Evolutionary conservation across 2,329 filamentous ascomycete genomes (phyloP).

Genomic region (Stemphylium vesicarium): DNA sequence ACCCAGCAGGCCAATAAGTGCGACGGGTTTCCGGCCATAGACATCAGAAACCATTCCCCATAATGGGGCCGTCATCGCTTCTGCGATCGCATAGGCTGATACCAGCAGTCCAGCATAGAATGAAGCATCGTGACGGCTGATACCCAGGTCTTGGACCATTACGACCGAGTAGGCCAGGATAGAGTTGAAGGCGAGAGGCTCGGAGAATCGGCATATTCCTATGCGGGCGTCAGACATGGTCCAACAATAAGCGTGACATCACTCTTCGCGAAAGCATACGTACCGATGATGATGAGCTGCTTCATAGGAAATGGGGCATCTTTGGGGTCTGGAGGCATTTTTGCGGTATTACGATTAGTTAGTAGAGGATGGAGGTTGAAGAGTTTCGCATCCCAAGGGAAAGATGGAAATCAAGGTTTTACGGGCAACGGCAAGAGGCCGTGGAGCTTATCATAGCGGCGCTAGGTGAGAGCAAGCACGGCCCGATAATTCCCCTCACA

Average conservation of each 20-base stretch:
- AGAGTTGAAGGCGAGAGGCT: constrained; percentile 91
- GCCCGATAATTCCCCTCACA: constrained; percentile 24
- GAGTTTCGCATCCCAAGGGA: constrained; percentile 20
- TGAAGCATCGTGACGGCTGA: constrained; percentile 60
- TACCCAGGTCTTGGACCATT: constrained; percentile 50
- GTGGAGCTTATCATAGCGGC: constrained; percentile 23
- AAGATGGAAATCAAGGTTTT: constrained; percentile 28
- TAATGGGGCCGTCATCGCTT: constrained; percentile 80
- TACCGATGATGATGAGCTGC: constrained; percentile 55
- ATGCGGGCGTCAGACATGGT: constrained; percentile 26
- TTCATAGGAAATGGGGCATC: constrained; percentile 53
- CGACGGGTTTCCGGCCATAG: constrained; percentile 51
- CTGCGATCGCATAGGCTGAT: constrained; percentile 85
- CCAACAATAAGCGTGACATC: constrained; percentile 27
- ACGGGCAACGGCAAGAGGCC: constrained; percentile 13
- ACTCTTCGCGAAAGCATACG: constrained; percentile 13
- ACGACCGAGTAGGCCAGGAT: constrained; percentile 78
- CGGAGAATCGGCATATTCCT: constrained; percentile 92
- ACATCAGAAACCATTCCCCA: constrained; percentile 51
- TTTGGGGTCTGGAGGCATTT: constrained; percentile 41
- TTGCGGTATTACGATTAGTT: constrained; percentile 26
- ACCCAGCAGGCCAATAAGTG: constrained; percentile 66
- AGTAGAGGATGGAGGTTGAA: constrained; percentile 14
- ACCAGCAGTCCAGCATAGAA: constrained; percentile 88
- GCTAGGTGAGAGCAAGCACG: constrained; percentile 25